These are phyloP conservation scores for Guadua angustifolia DNA, from an alignment of 176 grass and related monocot genomes.

Conservation along the genomic window DNA sequence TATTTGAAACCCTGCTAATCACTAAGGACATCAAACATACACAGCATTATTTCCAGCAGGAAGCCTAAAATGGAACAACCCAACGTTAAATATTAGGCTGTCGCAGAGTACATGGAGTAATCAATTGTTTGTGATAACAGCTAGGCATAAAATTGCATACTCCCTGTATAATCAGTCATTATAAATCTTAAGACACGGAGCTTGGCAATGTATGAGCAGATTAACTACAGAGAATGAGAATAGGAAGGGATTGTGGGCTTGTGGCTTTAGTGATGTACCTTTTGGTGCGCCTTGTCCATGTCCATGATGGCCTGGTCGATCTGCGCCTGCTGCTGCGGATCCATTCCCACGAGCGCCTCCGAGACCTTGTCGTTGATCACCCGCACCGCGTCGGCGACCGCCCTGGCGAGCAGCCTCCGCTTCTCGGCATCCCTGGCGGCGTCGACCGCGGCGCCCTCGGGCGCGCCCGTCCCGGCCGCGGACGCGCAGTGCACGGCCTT, in stretches of 20 bases:
- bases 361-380: slow-evolving; percentile 93
- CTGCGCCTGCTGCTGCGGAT: slow-evolving; percentile 86
- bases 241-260: not conserved
- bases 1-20: not conserved
- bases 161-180: slow-evolving; percentile 10
- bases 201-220: slow-evolving; percentile 40
- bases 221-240: slow-evolving; percentile 3
- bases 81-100: slow-evolving; percentile 25
- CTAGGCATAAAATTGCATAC: slow-evolving; percentile 18
- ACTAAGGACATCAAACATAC: not conserved
- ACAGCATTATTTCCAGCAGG: slow-evolving; percentile 4
- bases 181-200: slow-evolving; percentile 6
- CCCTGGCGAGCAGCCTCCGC: slow-evolving; percentile 74
- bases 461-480: slow-evolving; percentile 51
- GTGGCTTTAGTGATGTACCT: slow-evolving; percentile 47
- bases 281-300: slow-evolving; percentile 91
- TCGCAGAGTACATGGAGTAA: not conserved
- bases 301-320: slow-evolving; percentile 99
- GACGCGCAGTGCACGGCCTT: slow-evolving; percentile 91
- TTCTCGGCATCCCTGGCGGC: slow-evolving; percentile 66
- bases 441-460: slow-evolving; percentile 51
- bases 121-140: slow-evolving; percentile 18
- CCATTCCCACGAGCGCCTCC: slow-evolving; percentile 93
- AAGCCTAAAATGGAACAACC: slow-evolving; percentile 12
- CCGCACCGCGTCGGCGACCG: slow-evolving; percentile 70